Evolutionary conservation across 371 early-diverging fungal genomes (phyloP), one percentile per base, ranked within the genome.

Genomic region (Syncephalastrum racemosum): DNA sequence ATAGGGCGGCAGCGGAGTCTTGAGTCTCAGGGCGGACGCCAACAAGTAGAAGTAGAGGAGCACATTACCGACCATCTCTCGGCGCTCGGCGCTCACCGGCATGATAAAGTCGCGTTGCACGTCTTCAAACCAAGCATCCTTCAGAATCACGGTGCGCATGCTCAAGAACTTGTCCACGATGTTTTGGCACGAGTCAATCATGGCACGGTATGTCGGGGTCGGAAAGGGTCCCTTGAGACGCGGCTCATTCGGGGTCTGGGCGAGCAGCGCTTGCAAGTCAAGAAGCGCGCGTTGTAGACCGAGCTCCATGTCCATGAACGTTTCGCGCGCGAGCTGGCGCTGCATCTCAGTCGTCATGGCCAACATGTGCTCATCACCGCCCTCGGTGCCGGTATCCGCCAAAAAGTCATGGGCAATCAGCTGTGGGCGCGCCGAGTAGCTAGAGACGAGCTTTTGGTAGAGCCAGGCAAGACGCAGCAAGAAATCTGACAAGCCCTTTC

Each of bases 221-320:
- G 94, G 94, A 54, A 91, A 94, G 4, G 85, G 79, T 4, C 94
- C 94, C 68, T 91, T 91, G 19, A 92, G 70, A 46, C 94, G 84
- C 0, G 93, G 93, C 66, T 94, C 94, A 47, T 91, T 90, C 7
- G 84, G 84, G 10, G 93, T 90, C 48, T 89, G 83, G 2, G 70
- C 64, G 20, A 94, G 58, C 7, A 94, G 68, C 3, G 66, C 74
- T 8, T 79, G 82, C 40, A 91, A 72, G 20, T 78, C 73, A 19
- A 90, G 54, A 16, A 94, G 68, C 22, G 82, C 62, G 18, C 83
- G 60, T 59, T 92, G 94, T 14, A 94, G 62, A 1, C 69, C 71
- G 8, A 90, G 71, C 50, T 94, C 94, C 45, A 86, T 70, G 4
- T 86, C 88, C 77, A 90, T 68, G 64, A 90, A 90, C 23, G 64